A percentile compares a stretch with the other conserved stretches of the same genome.
Conservation (phyloP, 2,329 filamentous ascomycete species). For the Trichophaea hybrida region DNA sequence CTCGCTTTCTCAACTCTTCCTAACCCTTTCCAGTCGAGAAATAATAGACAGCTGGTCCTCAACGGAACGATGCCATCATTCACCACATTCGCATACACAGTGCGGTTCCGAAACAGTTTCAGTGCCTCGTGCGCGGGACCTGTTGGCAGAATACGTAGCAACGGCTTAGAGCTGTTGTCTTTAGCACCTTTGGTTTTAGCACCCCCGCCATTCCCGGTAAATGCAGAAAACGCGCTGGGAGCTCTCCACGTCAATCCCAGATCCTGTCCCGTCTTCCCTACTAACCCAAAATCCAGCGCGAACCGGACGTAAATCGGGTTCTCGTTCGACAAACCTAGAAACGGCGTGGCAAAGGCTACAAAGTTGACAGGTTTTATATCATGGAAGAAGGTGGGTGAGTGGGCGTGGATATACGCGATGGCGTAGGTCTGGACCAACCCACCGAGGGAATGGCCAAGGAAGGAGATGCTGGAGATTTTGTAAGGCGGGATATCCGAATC, state of each 20-base stretch:
- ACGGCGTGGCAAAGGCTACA: conserved; percentile 71
- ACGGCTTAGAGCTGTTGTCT: conserved; percentile 72
- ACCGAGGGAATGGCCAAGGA: conserved; percentile 81
- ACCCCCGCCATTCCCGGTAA: conserved; percentile 39
- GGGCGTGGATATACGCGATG: conserved; percentile 90
- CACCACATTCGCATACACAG: conserved; percentile 90
- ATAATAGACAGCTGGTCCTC: conserved; percentile 87
- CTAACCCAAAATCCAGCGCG: conserved; percentile 85
- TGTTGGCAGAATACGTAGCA: conserved; percentile 76
- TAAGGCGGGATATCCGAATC: conserved; percentile 45
- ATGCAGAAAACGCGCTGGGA: conserved; percentile 59
- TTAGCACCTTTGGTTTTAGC: conserved; percentile 43
- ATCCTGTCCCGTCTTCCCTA: conserved; percentile 92
- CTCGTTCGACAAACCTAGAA: conserved; percentile 86
- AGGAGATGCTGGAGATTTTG: conserved; percentile 85
- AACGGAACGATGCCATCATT: conserved; percentile 95
- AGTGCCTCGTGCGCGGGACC: conserved; percentile 80
- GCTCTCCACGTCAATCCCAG: conserved; percentile 87
- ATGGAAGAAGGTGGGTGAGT: conserved; percentile 81
- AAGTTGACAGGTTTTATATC: conserved; percentile 81
- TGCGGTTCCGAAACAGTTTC: conserved; percentile 77
- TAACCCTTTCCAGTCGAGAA: conserved; percentile 89
- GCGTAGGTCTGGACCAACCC: conserved; percentile 87
- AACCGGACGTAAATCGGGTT: conserved; percentile 97
- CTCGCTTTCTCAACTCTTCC: conserved; percentile 88